Evolutionary conservation across 2,329 filamentous ascomycete genomes (phyloP), one percentile per base, ranked within the genome.

Genomic region (Verticillium tricorpus): DNA sequence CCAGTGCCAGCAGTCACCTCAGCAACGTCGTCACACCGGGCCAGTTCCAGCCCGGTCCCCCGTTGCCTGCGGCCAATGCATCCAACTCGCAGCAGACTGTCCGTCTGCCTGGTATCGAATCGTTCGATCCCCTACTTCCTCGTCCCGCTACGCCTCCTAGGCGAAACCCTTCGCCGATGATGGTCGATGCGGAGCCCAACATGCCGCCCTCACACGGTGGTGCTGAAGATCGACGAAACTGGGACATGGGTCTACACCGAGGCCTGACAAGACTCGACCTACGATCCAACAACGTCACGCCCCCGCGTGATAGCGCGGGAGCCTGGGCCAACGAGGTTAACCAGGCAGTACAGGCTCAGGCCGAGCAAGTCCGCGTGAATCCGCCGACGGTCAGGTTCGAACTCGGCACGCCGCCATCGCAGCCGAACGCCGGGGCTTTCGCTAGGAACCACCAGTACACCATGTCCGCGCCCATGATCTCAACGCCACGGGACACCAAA

Each of bases 101-200:
- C 15, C 87, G 92, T 45, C 82, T 97, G 15, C 93, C 93, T 1
- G 93, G 93, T 15, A 97, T 97, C 67, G 92, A 96, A 72, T 96
- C 92, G 17, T 97, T 97, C 69, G 92, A 94, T 70, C 88, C 91
- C 61, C 80, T 91, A 28, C 89, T 87, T 31, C 84, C 85, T 62
- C 84, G 84, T 22, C 83, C 87, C 1, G 73, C 80, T 14, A 85
- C 90, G 0, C 87, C 89, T 8, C 84, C 85, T 1, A 83, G 86
- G 57, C 85, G 89, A 56, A 83, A 84, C 60, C 81, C 85, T 2
- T 93, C 91, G 59, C 91, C 92, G 0, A 93, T 95, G 91, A 85
- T 90, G 70, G 77, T 93, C 11, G 92, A 96, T 67, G 69, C 77
- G 37, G 73, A 84, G 68, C 60, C 76, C 64, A 37, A 76, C 63